A percentile compares a stretch with the other conserved stretches of the same genome.
Conservation (phyloP, 2,329 filamentous ascomycete genomes). For the Trichophyton mentagrophytes region DNA sequence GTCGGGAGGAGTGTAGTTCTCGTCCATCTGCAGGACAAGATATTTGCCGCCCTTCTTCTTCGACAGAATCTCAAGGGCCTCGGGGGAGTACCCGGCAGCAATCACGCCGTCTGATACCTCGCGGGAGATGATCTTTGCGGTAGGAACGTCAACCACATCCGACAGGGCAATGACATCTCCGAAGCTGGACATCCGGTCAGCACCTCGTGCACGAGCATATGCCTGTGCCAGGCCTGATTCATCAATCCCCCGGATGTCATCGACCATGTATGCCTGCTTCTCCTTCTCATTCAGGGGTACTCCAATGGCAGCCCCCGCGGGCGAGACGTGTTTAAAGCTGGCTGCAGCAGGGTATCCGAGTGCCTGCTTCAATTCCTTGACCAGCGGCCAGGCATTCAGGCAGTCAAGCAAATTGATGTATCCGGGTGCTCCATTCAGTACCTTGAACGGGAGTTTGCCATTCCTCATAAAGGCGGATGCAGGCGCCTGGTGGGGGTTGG, state of each 20-base stretch:
- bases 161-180: constrained; percentile 92
- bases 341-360: constrained; percentile 81
- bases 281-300: constrained; percentile 74
- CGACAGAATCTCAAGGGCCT: constrained; percentile 77
- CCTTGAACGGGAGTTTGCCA: constrained; percentile 80
- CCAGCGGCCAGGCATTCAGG: constrained; percentile 90
- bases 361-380: constrained; percentile 87
- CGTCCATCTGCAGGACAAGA: constrained; percentile 88
- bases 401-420: constrained; percentile 97
- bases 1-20: constrained; percentile 60
- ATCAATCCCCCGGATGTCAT: constrained; percentile 83
- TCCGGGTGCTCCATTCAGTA: constrained; percentile 74
- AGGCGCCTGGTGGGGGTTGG: constrained; percentile 97
- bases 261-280: constrained; percentile 96
- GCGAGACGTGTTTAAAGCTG: constrained; percentile 98
- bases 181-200: constrained; percentile 97
- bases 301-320: constrained; percentile 88
- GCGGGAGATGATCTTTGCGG: constrained; percentile 92
- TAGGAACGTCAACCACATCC: constrained; percentile 78
- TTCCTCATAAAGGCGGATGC: constrained; percentile 69
- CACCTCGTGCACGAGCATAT: constrained; percentile 87
- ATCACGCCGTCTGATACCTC: constrained; percentile 97
- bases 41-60: constrained; percentile 99
- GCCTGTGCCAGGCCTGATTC: constrained; percentile 78
- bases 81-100: constrained; percentile 71